A percentile compares a stretch with the other conserved stretches of the same genome.
Conservation (phyloP, 768 basidiomycete species). For the Leucogyrophana mollusca region DNA sequence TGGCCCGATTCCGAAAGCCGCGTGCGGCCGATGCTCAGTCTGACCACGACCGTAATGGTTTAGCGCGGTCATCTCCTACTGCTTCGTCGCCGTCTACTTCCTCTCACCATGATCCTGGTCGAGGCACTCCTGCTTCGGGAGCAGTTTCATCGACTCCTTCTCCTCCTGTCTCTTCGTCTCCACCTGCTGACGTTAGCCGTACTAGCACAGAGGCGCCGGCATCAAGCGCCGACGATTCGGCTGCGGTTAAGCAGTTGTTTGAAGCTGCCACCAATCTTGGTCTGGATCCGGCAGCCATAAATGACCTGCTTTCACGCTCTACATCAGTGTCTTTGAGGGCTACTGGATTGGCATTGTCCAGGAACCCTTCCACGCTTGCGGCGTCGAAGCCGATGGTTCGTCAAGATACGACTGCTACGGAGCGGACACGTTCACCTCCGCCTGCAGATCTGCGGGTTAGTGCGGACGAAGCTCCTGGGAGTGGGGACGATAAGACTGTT, state of each 20-base stretch:
- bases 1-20: slow-evolving; percentile 66
- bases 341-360: slow-evolving; percentile 44
- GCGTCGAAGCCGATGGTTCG: slow-evolving; percentile 23
- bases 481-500: slow-evolving; percentile 22
- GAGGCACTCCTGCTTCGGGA: slow-evolving; percentile 19
- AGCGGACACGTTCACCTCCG: slow-evolving; percentile 14
- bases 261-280: slow-evolving; percentile 75
- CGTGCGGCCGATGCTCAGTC: slow-evolving; percentile 26
- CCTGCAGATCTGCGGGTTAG: slow-evolving; percentile 23
- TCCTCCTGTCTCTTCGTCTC: slow-evolving; percentile 11
- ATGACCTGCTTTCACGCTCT: slow-evolving; percentile 70
- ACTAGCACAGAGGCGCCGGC: slow-evolving; percentile 23
- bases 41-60: slow-evolving; percentile 28
- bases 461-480: slow-evolving; percentile 31
- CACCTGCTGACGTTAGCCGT: slow-evolving; percentile 16
- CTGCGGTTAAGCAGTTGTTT: slow-evolving; percentile 70
- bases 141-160: slow-evolving; percentile 29
- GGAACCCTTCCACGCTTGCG: slow-evolving; percentile 39
- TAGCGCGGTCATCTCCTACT: slow-evolving; percentile 29
- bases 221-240: slow-evolving; percentile 36
- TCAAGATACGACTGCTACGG: slow-evolving; percentile 6
- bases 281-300: slow-evolving; percentile 69
- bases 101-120: slow-evolving; percentile 24
- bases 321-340: slow-evolving; percentile 60
- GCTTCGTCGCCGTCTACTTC: slow-evolving; percentile 35